Evolutionary conservation across 805 yeast species (phyloP).

Genomic region (Candida sakaeoensis): DNA sequence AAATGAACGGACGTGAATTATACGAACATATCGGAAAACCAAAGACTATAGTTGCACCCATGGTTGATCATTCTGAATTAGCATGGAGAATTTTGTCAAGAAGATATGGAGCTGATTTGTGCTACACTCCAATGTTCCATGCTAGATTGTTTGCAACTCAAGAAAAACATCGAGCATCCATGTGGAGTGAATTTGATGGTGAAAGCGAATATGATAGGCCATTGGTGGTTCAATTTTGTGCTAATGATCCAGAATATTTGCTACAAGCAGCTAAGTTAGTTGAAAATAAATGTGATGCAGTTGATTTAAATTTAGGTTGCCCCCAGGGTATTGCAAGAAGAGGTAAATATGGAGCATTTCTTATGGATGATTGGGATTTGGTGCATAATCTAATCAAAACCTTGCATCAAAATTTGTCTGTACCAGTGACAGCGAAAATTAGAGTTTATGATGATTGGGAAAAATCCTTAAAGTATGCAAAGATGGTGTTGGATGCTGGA

Average conservation of each 20-base stretch:
- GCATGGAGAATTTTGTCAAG: conserved; percentile 92
- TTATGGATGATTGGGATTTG: conserved; percentile 96
- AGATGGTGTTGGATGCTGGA: conserved; percentile 85
- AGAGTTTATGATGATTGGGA: conserved; percentile 82
- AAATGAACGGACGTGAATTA: conserved; percentile 25
- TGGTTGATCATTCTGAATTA: conserved; percentile 96
- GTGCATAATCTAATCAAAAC: conserved; percentile 67
- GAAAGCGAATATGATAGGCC: conserved; percentile 70
- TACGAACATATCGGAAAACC: conserved; percentile 72
- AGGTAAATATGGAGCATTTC: conserved; percentile 92
- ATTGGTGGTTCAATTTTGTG: conserved; percentile 90
- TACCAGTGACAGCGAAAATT: conserved; percentile 95
- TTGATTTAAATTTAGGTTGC: conserved; percentile 93
- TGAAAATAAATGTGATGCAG: conserved; percentile 87
- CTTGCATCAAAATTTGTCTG: conserved; percentile 67
- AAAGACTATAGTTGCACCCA: conserved; percentile 87
- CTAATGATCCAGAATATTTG: conserved; percentile 86
- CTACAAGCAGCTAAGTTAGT: conserved; percentile 78
- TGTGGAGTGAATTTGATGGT: conserved; percentile 75
- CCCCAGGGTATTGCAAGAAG: conserved; percentile 96
- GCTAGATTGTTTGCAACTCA: conserved; percentile 85
- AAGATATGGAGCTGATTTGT: conserved; percentile 84
- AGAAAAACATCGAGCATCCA: conserved; percentile 72
- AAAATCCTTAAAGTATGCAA: conserved; percentile 82
- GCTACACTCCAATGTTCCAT: conserved; percentile 97